Base-by-base conservation (phyloP, 2,329 filamentous ascomycete species). In the Paraphoma sp. region DNA sequence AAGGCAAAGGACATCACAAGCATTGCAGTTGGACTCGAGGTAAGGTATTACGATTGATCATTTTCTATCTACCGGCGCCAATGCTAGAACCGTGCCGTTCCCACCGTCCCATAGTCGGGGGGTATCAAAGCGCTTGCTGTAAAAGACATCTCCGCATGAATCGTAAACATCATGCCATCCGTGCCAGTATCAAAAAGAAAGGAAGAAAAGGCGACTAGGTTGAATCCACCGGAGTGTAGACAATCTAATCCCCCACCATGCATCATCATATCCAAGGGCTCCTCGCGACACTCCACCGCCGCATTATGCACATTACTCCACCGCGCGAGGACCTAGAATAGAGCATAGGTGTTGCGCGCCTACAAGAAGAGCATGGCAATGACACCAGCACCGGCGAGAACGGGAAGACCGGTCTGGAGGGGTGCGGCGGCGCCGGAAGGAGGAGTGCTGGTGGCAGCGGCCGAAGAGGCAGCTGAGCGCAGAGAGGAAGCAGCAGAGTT, bases 341-440 rank as follows among this genome's bases (percentile, higher is more conserved):
- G 44, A 30, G 42, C 36, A 12, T 47, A 36, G 48, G 44, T 23
- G 38, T 48, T 30, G 49, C 28, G 55, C 45, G 59, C 63, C 77
- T 78, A 79, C 59, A 79, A 61, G 56, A 78, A 59, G 61, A 78
- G 59, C 61, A 72, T 66, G 49, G 75, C 74, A 48, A 73, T 73
- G 42, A 76, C 53, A 63, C 71, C 76, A 33, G 67, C 72, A 53
- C 66, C 76, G 61, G 73, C 76, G 43, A 71, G 70, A 38, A 78
- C 48, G 36, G 76, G 74, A 23, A 74, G 62, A 54, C 67, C 75
- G 31, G 75, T 79, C 50, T 65, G 68, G 65, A 69, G 71, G 57
- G 74, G 59, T 38, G 73, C 72, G 52, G 60, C 42, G 16, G 17
- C 67, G 44, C 56, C 65, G 16, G 59, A 45, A 1, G 64, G 62